Percentiles rank a stretch among this genome's conserved stretches.
Conservation (phyloP, 306 rosid species). For the Morella rubra region DNA sequence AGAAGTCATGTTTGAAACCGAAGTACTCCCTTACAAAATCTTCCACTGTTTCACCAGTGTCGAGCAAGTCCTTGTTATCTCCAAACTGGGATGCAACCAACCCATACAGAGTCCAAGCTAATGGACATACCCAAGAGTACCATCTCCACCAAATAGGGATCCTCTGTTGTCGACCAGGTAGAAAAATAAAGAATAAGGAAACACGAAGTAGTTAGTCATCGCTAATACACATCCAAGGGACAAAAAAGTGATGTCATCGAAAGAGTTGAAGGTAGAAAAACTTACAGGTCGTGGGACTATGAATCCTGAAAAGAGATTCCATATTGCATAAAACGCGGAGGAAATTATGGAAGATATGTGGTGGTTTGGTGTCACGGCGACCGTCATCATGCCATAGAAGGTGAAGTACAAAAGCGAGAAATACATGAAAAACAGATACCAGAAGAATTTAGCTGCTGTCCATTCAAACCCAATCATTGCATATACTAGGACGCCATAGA, state of each 20-base stretch:
- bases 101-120: conserved; percentile 34
- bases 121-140: conserved; percentile 30
- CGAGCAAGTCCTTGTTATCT: conserved; percentile 31
- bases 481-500: conserved; percentile 49
- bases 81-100: conserved; percentile 35
- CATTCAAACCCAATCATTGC: conserved; percentile 69
- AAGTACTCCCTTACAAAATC: conserved; percentile 41
- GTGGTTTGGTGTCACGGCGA: conserved; percentile 58
- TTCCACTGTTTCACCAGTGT: conserved; percentile 29
- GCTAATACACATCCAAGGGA: background rate
- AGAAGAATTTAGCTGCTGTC: conserved; percentile 51
- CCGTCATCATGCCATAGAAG: conserved; percentile 62
- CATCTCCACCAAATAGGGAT: conserved; percentile 42
- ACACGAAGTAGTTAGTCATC: background rate
- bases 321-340: conserved; percentile 52
- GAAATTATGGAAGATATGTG: conserved; percentile 55
- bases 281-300: conserved; percentile 53
- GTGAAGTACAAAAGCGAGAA: conserved; percentile 62
- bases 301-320: conserved; percentile 70
- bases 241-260: background rate
- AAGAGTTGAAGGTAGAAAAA: background rate
- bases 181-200: background rate
- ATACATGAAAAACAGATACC: conserved; percentile 60
- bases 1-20: conserved; percentile 47
- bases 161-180: conserved; percentile 15